phyloP scores from a whole-genome alignment of 2,329 filamentous ascomycete genomes.

The Arthrinium phaeospermum region DNA sequence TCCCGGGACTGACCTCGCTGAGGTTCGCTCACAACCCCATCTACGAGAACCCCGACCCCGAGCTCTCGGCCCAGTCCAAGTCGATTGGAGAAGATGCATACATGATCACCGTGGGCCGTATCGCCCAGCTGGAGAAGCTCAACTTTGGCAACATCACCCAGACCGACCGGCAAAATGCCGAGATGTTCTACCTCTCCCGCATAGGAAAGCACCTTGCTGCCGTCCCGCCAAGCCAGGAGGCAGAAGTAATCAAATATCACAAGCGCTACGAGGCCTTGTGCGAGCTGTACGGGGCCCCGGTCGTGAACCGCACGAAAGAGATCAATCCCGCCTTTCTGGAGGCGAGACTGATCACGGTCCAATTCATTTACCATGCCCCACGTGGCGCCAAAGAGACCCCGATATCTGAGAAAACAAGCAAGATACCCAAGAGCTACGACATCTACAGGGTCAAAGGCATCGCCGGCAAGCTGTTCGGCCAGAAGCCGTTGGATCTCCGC shows the following conservation, averaged over 20 bases:
- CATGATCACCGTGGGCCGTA: slow-evolving; percentile 83
- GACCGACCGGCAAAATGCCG: slow-evolving; percentile 83
- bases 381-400: slow-evolving; percentile 10
- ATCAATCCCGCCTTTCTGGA: slow-evolving; percentile 83
- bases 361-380: slow-evolving; percentile 46
- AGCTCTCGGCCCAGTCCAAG: slow-evolving; percentile 31
- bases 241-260: slow-evolving; percentile 65
- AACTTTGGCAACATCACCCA: slow-evolving; percentile 76
- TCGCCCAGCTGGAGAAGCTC: slow-evolving; percentile 69
- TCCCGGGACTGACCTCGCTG: slow-evolving; percentile 77
- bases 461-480: slow-evolving; percentile 71
- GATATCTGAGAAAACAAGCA: slow-evolving; percentile 41
- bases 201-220: slow-evolving; percentile 77
- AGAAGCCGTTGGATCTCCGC: slow-evolving; percentile 67
- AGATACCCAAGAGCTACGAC: slow-evolving; percentile 78
- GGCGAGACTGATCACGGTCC: slow-evolving; percentile 73
- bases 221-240: slow-evolving; percentile 58
- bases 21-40: slow-evolving; percentile 88
- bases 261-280: slow-evolving; percentile 78
- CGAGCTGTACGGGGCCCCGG: slow-evolving; percentile 74
- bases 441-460: slow-evolving; percentile 84
- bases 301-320: slow-evolving; percentile 59
- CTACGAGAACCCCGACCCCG: slow-evolving; percentile 61
- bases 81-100: slow-evolving; percentile 76
- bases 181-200: slow-evolving; percentile 89